Conservation (phyloP, 2,329 filamentous ascomycete species). For the Grosmannia huntii region DNA sequence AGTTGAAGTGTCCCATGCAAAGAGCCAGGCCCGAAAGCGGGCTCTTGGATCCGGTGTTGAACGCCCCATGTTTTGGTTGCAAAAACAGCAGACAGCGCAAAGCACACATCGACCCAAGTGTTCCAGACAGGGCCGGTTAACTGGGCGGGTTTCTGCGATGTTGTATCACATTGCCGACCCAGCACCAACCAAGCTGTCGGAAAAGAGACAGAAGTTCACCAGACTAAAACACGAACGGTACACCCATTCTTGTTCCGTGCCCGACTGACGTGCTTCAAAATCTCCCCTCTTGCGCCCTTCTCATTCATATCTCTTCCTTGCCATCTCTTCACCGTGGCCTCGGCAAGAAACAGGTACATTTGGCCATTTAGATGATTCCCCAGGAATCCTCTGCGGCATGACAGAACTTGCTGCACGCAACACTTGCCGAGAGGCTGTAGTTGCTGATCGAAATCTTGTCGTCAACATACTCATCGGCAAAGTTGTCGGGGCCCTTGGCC, state of each 20-base stretch:
- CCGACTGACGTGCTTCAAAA: not conserved
- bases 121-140: conserved; percentile 25
- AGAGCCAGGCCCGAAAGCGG: conserved; percentile 33
- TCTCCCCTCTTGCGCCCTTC: not conserved
- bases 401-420: conserved; percentile 99
- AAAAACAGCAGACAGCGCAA: conserved; percentile 68
- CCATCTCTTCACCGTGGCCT: not conserved
- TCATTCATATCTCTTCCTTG: not conserved
- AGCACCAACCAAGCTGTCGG: conserved; percentile 4
- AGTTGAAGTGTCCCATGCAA: conserved; percentile 52
- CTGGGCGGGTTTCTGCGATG: conserved; percentile 43
- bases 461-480: conserved; percentile 87
- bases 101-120: conserved; percentile 50
- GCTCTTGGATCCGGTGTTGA: conserved; percentile 63
- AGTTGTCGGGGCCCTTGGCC: conserved; percentile 93
- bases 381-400: conserved; percentile 95
- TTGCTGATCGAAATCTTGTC: conserved; percentile 98
- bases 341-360: not conserved
- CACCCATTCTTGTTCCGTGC: not conserved
- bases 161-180: conserved; percentile 50
- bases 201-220: not conserved
- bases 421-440: conserved; percentile 91
- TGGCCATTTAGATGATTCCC: conserved; percentile 62
- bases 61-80: conserved; percentile 72
- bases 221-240: not conserved